These are phyloP conservation scores for Fistulifera solaris DNA, from an alignment of 108 stramenopile species.

Conservation along the genomic window DNA sequence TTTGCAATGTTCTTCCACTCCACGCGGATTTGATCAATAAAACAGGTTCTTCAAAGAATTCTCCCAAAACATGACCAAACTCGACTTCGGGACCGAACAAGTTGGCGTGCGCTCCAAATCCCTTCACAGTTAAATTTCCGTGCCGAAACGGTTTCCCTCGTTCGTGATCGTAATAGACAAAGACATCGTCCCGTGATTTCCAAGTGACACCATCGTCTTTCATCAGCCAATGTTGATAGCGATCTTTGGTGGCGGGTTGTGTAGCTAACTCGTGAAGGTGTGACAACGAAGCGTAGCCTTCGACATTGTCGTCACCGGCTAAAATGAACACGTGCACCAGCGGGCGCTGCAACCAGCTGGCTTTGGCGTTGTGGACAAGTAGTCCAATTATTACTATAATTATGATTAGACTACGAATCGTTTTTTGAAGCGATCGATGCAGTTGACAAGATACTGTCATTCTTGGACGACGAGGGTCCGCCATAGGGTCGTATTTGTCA, in stretches of 20 bases:
- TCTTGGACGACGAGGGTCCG: no score
- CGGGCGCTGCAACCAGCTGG: background rate
- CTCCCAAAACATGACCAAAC: conserved; percentile 27
- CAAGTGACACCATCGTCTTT: background rate
- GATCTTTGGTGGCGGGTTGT: conserved; percentile 1
- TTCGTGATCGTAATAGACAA: conserved; percentile 6
- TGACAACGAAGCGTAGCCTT: conserved; percentile 6
- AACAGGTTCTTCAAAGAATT: conserved; percentile 22
- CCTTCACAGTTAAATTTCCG: conserved; percentile 12
- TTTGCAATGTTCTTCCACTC: conserved; percentile 22
- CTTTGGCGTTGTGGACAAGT: no score
- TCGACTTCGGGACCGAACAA: conserved; percentile 41
- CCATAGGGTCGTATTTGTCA: no score
- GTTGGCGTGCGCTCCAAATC: conserved; percentile 13
- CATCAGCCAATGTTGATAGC: conserved; percentile 4
- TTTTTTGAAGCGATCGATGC: no score
- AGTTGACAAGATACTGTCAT: no score
- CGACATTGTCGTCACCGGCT: conserved; percentile 14
- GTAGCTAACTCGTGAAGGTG: conserved; percentile 2
- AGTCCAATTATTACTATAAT: no score
- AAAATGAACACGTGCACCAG: background rate
- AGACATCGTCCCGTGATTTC: conserved; percentile 13
- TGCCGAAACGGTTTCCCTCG: conserved; percentile 11
- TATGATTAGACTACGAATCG: no score
- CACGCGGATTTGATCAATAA: conserved; percentile 27